Percentiles rank a stretch among this genome's conserved stretches.
Conservation (phyloP, 2,329 filamentous ascomycete genomes). For the Colletotrichum neosansevieriae region DNA sequence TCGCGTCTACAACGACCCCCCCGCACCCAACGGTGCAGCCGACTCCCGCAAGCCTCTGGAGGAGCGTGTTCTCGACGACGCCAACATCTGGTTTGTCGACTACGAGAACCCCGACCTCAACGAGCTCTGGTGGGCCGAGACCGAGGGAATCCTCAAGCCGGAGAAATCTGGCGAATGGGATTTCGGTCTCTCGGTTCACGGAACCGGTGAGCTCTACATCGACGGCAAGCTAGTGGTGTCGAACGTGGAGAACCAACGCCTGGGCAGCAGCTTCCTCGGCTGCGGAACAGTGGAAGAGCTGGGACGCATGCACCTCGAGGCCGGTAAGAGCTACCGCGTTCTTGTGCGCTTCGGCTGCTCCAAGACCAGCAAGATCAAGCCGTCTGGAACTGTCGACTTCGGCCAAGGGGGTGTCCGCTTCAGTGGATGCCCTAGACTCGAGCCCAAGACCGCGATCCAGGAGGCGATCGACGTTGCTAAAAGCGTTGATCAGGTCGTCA, state of each 20-base stretch:
- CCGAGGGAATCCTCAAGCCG: conserved; percentile 43
- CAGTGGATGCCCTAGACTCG: conserved; percentile 43
- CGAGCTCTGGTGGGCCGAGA: conserved; percentile 43
- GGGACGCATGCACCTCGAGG: conserved; percentile 43
- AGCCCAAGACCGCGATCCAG: conserved; percentile 40
- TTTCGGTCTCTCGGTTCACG: conserved; percentile 51
- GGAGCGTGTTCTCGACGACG: conserved; percentile 42
- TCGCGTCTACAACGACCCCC: conserved; percentile 45
- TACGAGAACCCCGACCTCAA: conserved; percentile 43
- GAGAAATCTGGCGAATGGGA: conserved; percentile 45
- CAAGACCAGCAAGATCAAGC: conserved; percentile 45
- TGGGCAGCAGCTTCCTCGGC: conserved; percentile 53
- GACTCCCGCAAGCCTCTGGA: conserved; percentile 40
- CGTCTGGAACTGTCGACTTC: conserved; percentile 46
- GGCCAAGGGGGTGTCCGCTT: conserved; percentile 46
- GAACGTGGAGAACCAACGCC: conserved; percentile 48
- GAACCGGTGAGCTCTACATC: conserved; percentile 50
- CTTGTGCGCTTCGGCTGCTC: conserved; percentile 47
- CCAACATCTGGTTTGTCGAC: conserved; percentile 46
- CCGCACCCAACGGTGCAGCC: neutral
- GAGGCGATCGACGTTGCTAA: conserved; percentile 55
- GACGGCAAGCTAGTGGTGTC: conserved; percentile 50
- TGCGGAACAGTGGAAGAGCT: conserved; percentile 50
- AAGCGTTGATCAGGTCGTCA: conserved; percentile 69
- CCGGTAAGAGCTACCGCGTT: conserved; percentile 48